Base-by-base conservation (phyloP, 805 yeast species). In the Barnettozyma vustinii region DNA sequence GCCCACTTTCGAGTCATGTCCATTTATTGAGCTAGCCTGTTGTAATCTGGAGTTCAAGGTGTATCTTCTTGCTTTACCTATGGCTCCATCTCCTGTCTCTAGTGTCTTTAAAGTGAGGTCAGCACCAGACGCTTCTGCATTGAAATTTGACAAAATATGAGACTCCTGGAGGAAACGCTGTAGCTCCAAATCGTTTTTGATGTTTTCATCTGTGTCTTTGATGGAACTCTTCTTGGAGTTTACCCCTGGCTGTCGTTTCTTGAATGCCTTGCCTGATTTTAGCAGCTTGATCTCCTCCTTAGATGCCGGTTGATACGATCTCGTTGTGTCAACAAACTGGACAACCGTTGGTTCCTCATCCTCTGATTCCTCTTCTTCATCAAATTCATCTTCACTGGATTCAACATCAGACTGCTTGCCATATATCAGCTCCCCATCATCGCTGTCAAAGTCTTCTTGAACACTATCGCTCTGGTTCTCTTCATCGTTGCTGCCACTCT, bases 121-220 rank as follows among this genome's bases (percentile, higher is more conserved):
- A 0, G 86, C 90, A 32, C 91, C 92, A 7, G 59, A 54, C 23
- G 48, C 48, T 42, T 55, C 50, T 37, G 53, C 45, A 37, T 62
- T 61, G 47, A 70, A 65, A n/a, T 70, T 67, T 35, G 73, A 58
- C 37, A 74, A 63, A 23, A 87, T 79, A 63, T 86, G 92, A 0
- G 92, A 84, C 63, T 87, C 94, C 51, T 74, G 70, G 23, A 87
- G 62, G 40, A 87, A 74, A 50, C 90, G 67, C 61, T 86, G 91
- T 43, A 87, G 67, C 56, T 82, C 86, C n/a, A 84, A 59, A 63
- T 85, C 94, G 55, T 84, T 83, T 51, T 82, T 76, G 52, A 84
- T 57, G 57, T 85, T 79, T 25, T 83, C 79, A 33, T 66, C 69
- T 27, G 76, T 77, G 21, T 67, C 73, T 21, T 60, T 61, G 9